A percentile compares a stretch with the other conserved stretches of the same genome.
Conservation (phyloP, 1,284 basidiomycete species). For the Wolfiporia cocos region DNA sequence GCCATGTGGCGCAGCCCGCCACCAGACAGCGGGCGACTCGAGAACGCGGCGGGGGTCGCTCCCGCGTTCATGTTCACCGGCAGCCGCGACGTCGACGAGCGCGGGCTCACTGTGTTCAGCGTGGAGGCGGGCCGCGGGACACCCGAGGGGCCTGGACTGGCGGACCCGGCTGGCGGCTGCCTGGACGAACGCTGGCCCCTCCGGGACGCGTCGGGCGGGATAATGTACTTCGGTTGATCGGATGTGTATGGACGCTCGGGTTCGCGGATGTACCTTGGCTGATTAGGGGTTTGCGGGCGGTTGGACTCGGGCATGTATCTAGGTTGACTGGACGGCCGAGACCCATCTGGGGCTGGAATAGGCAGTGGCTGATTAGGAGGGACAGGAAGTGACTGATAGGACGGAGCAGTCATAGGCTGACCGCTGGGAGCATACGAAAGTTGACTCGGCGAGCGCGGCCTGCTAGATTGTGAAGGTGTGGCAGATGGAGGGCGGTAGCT, state of each 20-base stretch:
- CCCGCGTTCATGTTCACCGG: constrained; percentile 26
- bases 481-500: too few species aligned
- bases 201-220: too few species aligned
- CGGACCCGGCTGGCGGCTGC: background rate
- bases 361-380: constrained; percentile 9
- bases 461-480: too few species aligned
- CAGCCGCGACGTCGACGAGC: constrained; percentile 14
- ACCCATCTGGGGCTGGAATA: constrained; percentile 4
- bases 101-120: constrained; percentile 11
- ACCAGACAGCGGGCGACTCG: constrained; percentile 18
- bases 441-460: constrained; percentile 3
- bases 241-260: too few species aligned
- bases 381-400: constrained; percentile 1
- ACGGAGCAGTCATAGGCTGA: too few species aligned
- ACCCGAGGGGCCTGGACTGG: constrained; percentile 11
- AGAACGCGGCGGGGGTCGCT: constrained; percentile 20
- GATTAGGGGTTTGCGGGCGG: constrained; percentile 13
- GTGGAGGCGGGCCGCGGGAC: background rate
- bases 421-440: too few species aligned
- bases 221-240: too few species aligned
- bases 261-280: too few species aligned
- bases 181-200: too few species aligned
- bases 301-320: constrained; percentile 10
- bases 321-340: constrained; percentile 6
- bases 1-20: constrained; percentile 18